Percentiles rank a stretch among this genome's conserved stretches.
These are phyloP conservation scores for Nicotiana noctiflora DNA, from an alignment of 257 asterid genomes.

Conservation along the genomic window DNA sequence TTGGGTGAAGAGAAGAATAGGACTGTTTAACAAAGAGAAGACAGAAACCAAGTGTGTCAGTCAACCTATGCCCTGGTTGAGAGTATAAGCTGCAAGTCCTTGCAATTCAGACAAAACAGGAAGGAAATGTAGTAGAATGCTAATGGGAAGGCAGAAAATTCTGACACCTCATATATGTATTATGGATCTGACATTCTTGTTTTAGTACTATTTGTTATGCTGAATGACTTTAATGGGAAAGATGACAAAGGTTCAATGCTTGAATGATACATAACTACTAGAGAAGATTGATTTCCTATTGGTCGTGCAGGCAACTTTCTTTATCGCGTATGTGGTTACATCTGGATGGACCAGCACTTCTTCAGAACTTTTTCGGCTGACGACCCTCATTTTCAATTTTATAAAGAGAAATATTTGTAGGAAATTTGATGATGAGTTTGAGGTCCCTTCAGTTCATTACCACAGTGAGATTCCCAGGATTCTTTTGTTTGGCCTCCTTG, in stretches of 20 bases:
- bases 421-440: constrained; percentile 42
- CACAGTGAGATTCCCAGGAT: constrained; percentile 82
- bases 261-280: background rate
- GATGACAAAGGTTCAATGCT: background rate
- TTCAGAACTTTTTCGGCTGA: constrained; percentile 51
- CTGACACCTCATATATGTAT: background rate
- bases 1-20: background rate
- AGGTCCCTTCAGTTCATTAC: constrained; percentile 76
- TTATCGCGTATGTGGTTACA: constrained; percentile 93
- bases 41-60: background rate
- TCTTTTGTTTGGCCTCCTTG: constrained; percentile 82
- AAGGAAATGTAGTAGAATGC: background rate
- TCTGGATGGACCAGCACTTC: constrained; percentile 95
- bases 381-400: constrained; percentile 33
- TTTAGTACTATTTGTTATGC: background rate
- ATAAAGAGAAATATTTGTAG: constrained; percentile 38
- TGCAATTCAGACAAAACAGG: background rate
- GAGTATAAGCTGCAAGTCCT: too few relatives aligned
- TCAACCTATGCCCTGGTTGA: too few relatives aligned
- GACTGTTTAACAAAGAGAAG: background rate
- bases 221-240: background rate
- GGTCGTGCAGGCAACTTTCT: constrained; percentile 72
- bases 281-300: background rate
- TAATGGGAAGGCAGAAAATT: background rate
- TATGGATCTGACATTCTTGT: background rate